phyloP scores from a whole-genome alignment of 805 yeast species.

The Maudiozyma pseudohumilis region DNA sequence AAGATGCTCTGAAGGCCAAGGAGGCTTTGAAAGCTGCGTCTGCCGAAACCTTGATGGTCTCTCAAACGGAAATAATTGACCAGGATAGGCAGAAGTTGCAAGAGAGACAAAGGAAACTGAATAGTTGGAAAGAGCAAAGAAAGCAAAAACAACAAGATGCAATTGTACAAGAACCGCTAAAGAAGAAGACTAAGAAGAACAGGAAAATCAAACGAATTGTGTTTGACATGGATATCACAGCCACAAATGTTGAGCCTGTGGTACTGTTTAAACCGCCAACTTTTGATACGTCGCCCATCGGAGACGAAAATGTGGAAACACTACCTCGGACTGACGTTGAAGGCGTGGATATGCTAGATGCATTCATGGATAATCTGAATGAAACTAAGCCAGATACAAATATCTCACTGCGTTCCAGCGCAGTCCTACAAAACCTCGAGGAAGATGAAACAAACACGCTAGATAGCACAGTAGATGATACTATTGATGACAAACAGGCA shows the following conservation, averaged over 20 bases:
- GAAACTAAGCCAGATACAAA: background rate
- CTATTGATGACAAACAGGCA: background rate
- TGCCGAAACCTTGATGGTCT: background rate
- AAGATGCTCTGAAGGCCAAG: slow-evolving; percentile 16
- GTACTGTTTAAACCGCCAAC: background rate
- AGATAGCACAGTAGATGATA: background rate
- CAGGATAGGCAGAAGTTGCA: slow-evolving; percentile 4
- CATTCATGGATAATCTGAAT: slow-evolving; percentile 30
- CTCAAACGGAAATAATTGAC: background rate
- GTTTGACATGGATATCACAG: slow-evolving; percentile 20
- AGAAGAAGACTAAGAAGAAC: slow-evolving; percentile 2
- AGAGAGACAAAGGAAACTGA: slow-evolving; percentile 34
- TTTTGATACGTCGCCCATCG: background rate
- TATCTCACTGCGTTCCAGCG: background rate
- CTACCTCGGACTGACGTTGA: background rate
- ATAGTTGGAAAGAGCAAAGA: slow-evolving; percentile 43
- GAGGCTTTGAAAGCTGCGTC: slow-evolving; percentile 4
- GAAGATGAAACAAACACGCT: slow-evolving; percentile 2
- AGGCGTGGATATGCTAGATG: slow-evolving; percentile 38
- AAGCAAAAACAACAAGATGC: slow-evolving; percentile 13
- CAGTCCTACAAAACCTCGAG: background rate
- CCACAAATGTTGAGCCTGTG: background rate
- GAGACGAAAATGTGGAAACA: background rate
- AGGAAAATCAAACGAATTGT: slow-evolving; percentile 2
- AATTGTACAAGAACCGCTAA: background rate